These are phyloP conservation scores for Saccharomyces kudriavzevii DNA, from an alignment of 805 yeast genomes.

Conservation along the genomic window DNA sequence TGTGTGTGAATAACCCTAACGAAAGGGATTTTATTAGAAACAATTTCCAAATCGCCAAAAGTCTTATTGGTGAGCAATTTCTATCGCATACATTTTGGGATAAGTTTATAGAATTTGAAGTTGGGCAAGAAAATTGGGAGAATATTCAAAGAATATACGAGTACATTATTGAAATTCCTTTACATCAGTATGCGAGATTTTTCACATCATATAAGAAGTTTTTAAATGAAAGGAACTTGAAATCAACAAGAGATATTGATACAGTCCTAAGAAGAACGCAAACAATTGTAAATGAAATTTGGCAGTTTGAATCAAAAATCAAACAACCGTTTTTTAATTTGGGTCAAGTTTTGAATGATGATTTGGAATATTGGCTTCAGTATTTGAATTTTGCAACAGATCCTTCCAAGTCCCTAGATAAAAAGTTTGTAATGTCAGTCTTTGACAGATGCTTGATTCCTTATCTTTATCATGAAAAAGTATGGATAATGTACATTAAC, in stretches of 20 bases:
- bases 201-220: conserved; percentile 42
- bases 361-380: conserved; percentile 46
- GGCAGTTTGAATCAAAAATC: conserved; percentile 66
- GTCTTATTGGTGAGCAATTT: conserved; percentile 59
- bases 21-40: conserved; percentile 30
- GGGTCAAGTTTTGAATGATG: conserved; percentile 36
- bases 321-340: conserved; percentile 52
- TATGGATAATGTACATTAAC: conserved; percentile 64
- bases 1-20: conserved; percentile 35
- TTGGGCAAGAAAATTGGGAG: conserved; percentile 31
- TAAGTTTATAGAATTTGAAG: conserved; percentile 55
- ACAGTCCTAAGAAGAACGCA: conserved; percentile 42
- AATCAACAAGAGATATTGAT: conserved; percentile 35
- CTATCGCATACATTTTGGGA: conserved; percentile 82
- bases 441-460: conserved; percentile 74
- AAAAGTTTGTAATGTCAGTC: conserved; percentile 35
- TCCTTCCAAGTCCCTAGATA: conserved; percentile 21
- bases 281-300: conserved; percentile 45
- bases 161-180: conserved; percentile 49
- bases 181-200: conserved; percentile 81
- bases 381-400: conserved; percentile 52
- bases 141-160: conserved; percentile 37
- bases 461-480: conserved; percentile 44
- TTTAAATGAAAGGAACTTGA: conserved; percentile 8
- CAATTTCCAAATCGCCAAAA: conserved; percentile 43